These are phyloP conservation scores for Aquilaria agallochum DNA, from an alignment of 441 rosid species.

Conservation along the genomic window DNA sequence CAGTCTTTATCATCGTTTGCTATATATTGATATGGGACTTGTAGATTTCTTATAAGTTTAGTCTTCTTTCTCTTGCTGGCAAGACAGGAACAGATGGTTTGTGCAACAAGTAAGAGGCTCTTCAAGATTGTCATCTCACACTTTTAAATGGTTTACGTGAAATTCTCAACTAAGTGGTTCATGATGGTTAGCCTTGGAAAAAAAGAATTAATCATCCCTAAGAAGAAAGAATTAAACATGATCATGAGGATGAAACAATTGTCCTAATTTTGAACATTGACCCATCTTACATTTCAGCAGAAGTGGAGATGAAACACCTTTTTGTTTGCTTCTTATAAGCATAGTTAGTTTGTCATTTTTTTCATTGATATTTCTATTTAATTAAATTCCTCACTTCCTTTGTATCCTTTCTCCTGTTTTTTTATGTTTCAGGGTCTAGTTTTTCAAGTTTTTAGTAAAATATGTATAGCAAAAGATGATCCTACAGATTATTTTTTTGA, in stretches of 20 bases:
- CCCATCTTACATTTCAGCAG: conserved; percentile 57
- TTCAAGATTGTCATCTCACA: conserved; percentile 6
- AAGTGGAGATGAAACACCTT: conserved; percentile 54
- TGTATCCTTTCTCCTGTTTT: neutral
- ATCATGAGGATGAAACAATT: conserved; percentile 43
- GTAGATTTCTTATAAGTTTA: conserved; percentile 10
- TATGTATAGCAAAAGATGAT: conserved; percentile 67
- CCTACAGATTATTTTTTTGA: conserved; percentile 37
- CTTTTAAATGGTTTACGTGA: neutral
- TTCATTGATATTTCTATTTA: too few species aligned
- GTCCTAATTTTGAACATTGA: conserved; percentile 76
- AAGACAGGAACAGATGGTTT: conserved; percentile 78
- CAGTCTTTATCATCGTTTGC: conserved; percentile 4
- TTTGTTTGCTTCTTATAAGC: neutral
- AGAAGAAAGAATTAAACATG: conserved; percentile 56
- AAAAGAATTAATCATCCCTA: conserved; percentile 44
- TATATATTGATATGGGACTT: conserved; percentile 3
- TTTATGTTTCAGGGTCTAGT: conserved; percentile 53
- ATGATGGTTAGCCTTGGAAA: too few species aligned
- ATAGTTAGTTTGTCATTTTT: too few species aligned
- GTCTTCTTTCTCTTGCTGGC: conserved; percentile 27
- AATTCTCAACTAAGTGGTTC: too few species aligned
- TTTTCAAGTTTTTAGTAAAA: conserved; percentile 53
- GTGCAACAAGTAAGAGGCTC: conserved; percentile 51
- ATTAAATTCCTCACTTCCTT: conserved; percentile 2